Evolutionary conservation across 179 eudicot species (phyloP).

Genomic region (Dionaea muscipula): DNA sequence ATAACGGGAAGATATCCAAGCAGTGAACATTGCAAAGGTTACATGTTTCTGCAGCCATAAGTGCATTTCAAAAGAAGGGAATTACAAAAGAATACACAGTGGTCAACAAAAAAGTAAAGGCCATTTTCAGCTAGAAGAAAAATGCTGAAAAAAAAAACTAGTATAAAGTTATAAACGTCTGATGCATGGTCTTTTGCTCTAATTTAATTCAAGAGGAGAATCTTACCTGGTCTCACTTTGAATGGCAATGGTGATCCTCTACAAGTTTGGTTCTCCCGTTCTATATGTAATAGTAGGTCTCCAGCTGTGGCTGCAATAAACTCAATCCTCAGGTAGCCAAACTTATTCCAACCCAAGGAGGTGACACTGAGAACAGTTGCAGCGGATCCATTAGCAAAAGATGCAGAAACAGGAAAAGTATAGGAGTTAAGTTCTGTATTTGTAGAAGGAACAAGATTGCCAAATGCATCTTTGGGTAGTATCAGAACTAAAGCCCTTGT

Average conservation of each 20-base stretch:
- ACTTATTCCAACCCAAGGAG: slow-evolving; percentile 46
- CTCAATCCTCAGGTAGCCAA: slow-evolving; percentile 50
- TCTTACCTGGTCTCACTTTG: slow-evolving; percentile 66
- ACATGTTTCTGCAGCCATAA: too few species aligned
- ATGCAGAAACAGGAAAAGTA: slow-evolving; percentile 37
- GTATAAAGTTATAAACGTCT: too few species aligned
- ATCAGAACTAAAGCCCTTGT: slow-evolving; percentile 40
- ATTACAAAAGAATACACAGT: too few species aligned
- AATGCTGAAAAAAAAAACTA: too few species aligned
- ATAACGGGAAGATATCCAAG: neutral
- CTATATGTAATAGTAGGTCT: slow-evolving; percentile 44
- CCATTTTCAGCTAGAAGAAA: too few species aligned
- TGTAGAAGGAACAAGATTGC: slow-evolving; percentile 47
- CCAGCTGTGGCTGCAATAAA: slow-evolving; percentile 63
- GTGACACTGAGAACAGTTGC: slow-evolving; percentile 36
- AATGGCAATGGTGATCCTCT: slow-evolving; percentile 70
- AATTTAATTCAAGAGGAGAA: neutral
- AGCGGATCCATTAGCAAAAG: slow-evolving; percentile 32
- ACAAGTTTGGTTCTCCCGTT: slow-evolving; percentile 37
- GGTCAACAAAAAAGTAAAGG: too few species aligned
- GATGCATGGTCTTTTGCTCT: too few species aligned
- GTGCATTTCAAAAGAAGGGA: too few species aligned
- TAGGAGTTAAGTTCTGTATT: slow-evolving; percentile 29
- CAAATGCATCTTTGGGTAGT: slow-evolving; percentile 88
- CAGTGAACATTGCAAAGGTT: neutral